These are phyloP conservation scores for Phialophora tarda DNA, from an alignment of 2,329 filamentous ascomycete genomes.

Conservation along the genomic window DNA sequence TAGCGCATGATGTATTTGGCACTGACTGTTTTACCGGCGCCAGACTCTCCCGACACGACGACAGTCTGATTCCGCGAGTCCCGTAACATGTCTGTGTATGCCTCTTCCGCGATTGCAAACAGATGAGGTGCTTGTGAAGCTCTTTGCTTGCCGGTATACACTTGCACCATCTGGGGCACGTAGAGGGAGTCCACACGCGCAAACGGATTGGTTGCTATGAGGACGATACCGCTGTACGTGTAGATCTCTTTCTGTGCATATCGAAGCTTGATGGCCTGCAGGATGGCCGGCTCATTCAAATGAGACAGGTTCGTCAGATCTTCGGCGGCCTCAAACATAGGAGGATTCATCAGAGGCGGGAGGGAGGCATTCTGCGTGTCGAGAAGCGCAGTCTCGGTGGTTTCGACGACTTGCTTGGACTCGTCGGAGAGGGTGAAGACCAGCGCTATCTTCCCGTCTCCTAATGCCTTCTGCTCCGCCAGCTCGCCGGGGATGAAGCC, in stretches of 20 bases:
- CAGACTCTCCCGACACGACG: conserved; percentile 98
- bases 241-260: conserved; percentile 99
- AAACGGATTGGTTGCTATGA: conserved; percentile 98
- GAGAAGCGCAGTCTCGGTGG: conserved; percentile 76
- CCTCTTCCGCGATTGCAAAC: conserved; percentile 98
- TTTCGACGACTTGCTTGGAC: conserved; percentile 76
- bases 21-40: conserved; percentile 98
- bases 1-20: conserved; percentile 99
- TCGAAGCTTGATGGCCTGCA: conserved; percentile 95
- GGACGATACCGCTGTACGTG: conserved; percentile 97
- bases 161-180: conserved; percentile 99
- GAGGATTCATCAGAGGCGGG: conserved; percentile 95
- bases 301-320: conserved; percentile 97
- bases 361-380: conserved; percentile 73
- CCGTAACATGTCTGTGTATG: conserved; percentile 97
- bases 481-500: conserved; percentile 98
- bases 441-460: conserved; percentile 73
- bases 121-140: conserved; percentile 96
- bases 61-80: conserved; percentile 97
- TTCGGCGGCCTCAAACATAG: conserved; percentile 97
- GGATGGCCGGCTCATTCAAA: conserved; percentile 95
- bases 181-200: conserved; percentile 97
- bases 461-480: conserved; percentile 79
- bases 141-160: conserved; percentile 95
- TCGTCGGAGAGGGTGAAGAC: conserved; percentile 91